These are phyloP conservation scores for Debaryomycetaceae sp. DNA, from an alignment of 1,139 yeast species.

Conservation along the genomic window DNA sequence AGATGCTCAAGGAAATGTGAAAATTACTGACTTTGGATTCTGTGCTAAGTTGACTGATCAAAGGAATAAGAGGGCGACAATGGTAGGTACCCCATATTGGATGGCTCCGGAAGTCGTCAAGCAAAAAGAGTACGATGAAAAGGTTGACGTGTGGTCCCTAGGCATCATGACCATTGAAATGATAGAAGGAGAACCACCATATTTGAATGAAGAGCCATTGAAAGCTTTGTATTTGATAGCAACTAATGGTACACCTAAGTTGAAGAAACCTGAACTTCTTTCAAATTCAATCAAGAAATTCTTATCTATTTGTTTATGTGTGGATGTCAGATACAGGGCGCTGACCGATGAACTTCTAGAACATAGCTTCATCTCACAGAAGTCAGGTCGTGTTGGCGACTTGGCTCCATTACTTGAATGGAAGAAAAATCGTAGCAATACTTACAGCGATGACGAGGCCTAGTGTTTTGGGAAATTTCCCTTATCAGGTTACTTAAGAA, in stretches of 20 bases:
- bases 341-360: slow-evolving; percentile 81
- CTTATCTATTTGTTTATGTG: slow-evolving; percentile 88
- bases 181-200: slow-evolving; percentile 99
- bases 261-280: slow-evolving; percentile 79
- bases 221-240: slow-evolving; percentile 70
- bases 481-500: too few species aligned
- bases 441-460: slow-evolving; percentile 1
- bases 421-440: slow-evolving; percentile 24
- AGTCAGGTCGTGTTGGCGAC: slow-evolving; percentile 67
- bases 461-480: too few species aligned
- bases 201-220: slow-evolving; percentile 87
- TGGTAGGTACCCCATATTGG: slow-evolving; percentile 99
- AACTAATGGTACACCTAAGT: slow-evolving; percentile 93
- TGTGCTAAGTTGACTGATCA: slow-evolving; percentile 95
- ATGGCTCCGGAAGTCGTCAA: slow-evolving; percentile 99
- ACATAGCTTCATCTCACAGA: slow-evolving; percentile 71
- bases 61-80: slow-evolving; percentile 90
- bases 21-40: slow-evolving; percentile 96
- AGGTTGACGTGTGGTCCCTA: slow-evolving; percentile 96
- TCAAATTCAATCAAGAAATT: slow-evolving; percentile 82
- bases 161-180: slow-evolving; percentile 98
- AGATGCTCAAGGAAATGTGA: slow-evolving; percentile 84
- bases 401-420: slow-evolving; percentile 71
- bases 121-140: slow-evolving; percentile 93
- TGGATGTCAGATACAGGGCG: slow-evolving; percentile 90